Base-by-base conservation (phyloP, 2,329 filamentous ascomycete genomes). In the Scedosporium dehoogii region DNA sequence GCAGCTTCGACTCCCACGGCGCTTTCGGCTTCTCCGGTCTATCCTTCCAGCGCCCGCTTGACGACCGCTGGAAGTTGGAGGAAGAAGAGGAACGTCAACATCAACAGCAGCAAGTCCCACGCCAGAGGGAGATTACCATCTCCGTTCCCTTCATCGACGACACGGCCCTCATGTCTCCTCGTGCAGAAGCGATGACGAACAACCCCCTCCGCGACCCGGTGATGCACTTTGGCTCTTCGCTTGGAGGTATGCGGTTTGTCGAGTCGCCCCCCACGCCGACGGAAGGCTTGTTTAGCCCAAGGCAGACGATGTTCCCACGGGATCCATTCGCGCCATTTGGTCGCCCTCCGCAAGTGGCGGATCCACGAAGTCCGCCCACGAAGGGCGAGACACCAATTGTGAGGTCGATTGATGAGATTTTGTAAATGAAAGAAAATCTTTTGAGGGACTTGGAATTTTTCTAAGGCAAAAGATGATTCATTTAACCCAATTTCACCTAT, bases 351-450 rank as follows among this genome's bases (percentile, higher is more conserved):
- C 79, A 82, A 64, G 74, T 78, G 10, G 79, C 78, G 14, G 88
- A 92, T 70, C 90, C 90, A 14, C 78, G 90, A 67, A 92, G 89
- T 71, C 89, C 89, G 16, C 87, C 88, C 0, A 89, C 87, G 12
- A 85, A 83, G 69, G 89, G 89, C 46, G 87, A 89, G 71, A 85
- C 85, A 63, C 88, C 89, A 3, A 92, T 93, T 64, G 85, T 86
- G 60, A 81, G 89, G 63, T 92, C 87, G 63, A 93, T 93, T 69
- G 87, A 90, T 71, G 89, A 92, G 69, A 78, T 91, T 60, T 77
- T 92, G 73, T 92, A 80, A 78, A 33, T 10, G 9, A 33, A 33
- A 33, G 29, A 9, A 33, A 10, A 33, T 33, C 29, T 33, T 33
- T 33, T 33, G 29, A 6, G 29, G 6, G 29, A 33, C 29, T 9